These are phyloP conservation scores for Penicillium manginii DNA, from an alignment of 495 filamentous ascomycete species.

Conservation along the genomic window DNA sequence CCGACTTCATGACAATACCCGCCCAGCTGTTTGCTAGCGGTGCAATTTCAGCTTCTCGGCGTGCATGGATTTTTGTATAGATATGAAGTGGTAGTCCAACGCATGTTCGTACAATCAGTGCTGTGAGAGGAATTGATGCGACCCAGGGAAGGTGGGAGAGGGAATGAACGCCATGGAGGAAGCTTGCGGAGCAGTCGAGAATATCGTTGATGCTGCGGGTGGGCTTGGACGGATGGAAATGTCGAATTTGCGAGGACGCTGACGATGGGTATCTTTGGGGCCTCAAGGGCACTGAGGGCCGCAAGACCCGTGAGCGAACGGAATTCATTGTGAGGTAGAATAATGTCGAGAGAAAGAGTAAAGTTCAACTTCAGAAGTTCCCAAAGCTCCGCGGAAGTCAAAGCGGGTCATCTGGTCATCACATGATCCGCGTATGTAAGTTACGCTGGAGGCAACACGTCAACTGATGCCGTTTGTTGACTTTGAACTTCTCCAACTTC, in stretches of 20 bases:
- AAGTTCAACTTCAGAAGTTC: background rate
- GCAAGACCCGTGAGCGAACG: slow-evolving; percentile 11
- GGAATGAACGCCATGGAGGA: slow-evolving; percentile 65
- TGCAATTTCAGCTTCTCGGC: slow-evolving; percentile 46
- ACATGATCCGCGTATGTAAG: slow-evolving; percentile 33
- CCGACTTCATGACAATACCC: slow-evolving; percentile 1
- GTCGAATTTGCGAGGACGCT: slow-evolving; percentile 34
- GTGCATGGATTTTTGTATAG: slow-evolving; percentile 49
- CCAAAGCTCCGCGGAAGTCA: slow-evolving; percentile 17
- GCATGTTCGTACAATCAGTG: slow-evolving; percentile 61
- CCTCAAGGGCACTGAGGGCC: slow-evolving; percentile 10
- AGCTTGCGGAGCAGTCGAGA: slow-evolving; percentile 53
- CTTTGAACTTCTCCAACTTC: slow-evolving; percentile 1
- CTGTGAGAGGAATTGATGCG: slow-evolving; percentile 69
- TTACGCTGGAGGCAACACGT: slow-evolving; percentile 30
- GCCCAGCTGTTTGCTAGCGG: slow-evolving; percentile 30
- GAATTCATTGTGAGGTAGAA: slow-evolving; percentile 17
- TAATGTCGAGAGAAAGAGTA: background rate
- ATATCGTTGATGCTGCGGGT: slow-evolving; percentile 48
- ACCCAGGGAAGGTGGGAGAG: slow-evolving; percentile 69
- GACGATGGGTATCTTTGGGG: slow-evolving; percentile 2
- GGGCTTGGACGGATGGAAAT: slow-evolving; percentile 51
- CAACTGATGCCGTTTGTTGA: slow-evolving; percentile 24
- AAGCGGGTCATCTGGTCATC: slow-evolving; percentile 20
- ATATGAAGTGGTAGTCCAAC: slow-evolving; percentile 63